Evolutionary conservation across 306 rosid genomes (phyloP), one percentile per base, ranked within the genome.

Genomic region (Fagus sylvatica): DNA sequence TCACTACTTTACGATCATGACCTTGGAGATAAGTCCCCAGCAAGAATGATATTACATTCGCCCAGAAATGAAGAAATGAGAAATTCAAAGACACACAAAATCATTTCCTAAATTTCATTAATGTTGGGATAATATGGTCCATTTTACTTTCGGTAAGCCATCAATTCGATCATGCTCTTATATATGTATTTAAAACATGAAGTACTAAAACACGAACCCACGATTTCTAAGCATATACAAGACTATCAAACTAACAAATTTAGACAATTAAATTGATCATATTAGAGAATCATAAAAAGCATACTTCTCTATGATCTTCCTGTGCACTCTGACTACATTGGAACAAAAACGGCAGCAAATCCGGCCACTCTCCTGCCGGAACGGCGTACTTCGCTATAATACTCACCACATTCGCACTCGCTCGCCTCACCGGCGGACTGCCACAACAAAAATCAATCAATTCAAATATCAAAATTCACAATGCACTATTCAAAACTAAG

Each of bases 341-440:
- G 85, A 96, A 96, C 76, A 96, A 91, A 80, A 96, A 96, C 33
- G 98, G 98, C 84, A 96, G 80, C 77, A 96, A 86, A 65, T 96
- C 98, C 3, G 97, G 91, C 99, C 99, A 96, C 73, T 96, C 99
- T 10, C 96, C 98, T 0, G 97, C 88, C 0, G 97, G 98, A 77
- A 93, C 93, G 0, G 97, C 99, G 67, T 96, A 93, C 82, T 96
- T 96, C 0, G 99, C 98, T 51, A 96, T 86, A 3, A 96, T 79
- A 69, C 99, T 96, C 48, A 96, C 96, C 1, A 96, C 99, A 78
- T 96, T 96, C 3, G 99, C 97, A 85, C 99, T 90, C 1, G 99
- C 99, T 82, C 91, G 86, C 80, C 99, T 78, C 69, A 96, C 99
- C 4, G 98, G 98, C 1, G 98, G 92, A 78, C 99, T 96, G 90